Evolutionary conservation across 2,329 filamentous ascomycete genomes (phyloP).

Genomic region (Aureobasidium vineae): DNA sequence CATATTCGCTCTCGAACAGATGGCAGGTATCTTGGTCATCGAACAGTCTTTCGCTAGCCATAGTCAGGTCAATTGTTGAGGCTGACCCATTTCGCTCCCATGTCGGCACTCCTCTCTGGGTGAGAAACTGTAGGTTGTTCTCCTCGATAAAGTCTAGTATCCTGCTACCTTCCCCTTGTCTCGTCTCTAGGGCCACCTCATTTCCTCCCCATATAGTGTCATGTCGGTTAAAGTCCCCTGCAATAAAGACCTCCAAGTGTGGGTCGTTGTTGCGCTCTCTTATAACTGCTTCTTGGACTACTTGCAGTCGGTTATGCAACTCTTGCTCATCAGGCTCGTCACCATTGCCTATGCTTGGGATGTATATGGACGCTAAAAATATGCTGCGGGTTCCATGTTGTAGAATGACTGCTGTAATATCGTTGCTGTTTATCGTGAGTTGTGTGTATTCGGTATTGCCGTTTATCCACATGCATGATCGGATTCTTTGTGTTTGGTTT

Average conservation of each 20-base stretch:
- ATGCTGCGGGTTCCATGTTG: neutral
- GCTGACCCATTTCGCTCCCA: neutral
- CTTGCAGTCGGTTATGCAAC: neutral
- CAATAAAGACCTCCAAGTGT: neutral
- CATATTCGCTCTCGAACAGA: constrained; percentile 10
- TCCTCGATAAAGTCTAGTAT: constrained; percentile 8
- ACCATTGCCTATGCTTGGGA: neutral
- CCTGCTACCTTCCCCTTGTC: neutral
- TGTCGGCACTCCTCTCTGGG: neutral
- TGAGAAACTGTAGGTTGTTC: constrained; percentile 9
- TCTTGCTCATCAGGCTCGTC: neutral
- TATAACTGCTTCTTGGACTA: neutral
- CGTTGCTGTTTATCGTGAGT: constrained; percentile 5
- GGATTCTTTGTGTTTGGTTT: neutral
- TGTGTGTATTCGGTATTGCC: neutral
- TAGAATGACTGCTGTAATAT: neutral
- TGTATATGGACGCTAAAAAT: neutral
- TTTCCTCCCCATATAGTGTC: neutral
- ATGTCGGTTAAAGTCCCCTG: neutral
- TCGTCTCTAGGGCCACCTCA: neutral
- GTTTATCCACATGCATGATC: constrained; percentile 22
- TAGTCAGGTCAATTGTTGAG: constrained; percentile 2
- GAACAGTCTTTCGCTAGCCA: constrained; percentile 3
- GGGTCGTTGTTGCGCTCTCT: neutral
- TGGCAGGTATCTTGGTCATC: neutral